Evolutionary conservation across 1,139 yeast genomes (phyloP).

Genomic region (Saccharomycopsis hybrid): DNA sequence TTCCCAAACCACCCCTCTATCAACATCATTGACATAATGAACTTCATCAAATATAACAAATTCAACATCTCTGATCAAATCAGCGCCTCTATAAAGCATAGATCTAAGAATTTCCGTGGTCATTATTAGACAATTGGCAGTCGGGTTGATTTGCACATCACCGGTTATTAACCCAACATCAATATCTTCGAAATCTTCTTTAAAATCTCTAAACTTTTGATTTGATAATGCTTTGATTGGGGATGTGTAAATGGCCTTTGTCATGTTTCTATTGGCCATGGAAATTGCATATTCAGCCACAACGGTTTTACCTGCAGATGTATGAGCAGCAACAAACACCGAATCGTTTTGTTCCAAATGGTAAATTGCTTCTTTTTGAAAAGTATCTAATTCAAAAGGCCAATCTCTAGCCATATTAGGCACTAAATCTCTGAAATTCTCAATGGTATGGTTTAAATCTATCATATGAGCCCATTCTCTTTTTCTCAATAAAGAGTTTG

Average conservation of each 20-base stretch:
- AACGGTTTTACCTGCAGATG: conserved; percentile 90
- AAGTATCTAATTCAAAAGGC: conserved; percentile 91
- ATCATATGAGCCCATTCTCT: conserved; percentile 94
- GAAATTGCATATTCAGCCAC: conserved; percentile 95
- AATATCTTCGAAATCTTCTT: conserved; percentile 66
- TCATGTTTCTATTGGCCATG: conserved; percentile 84
- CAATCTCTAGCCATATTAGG: conserved; percentile 91
- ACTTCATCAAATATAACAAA: conserved; percentile 97
- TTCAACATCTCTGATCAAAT: conserved; percentile 91
- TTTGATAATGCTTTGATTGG: conserved; percentile 90
- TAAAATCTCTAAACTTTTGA: conserved; percentile 90
- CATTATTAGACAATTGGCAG: conserved; percentile 94
- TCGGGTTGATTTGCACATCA: conserved; percentile 96
- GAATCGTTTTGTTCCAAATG: conserved; percentile 97
- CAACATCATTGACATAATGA: conserved; percentile 93
- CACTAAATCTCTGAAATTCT: conserved; percentile 78
- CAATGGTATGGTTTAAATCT: conserved; percentile 74
- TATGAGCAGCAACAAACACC: conserved; percentile 96
- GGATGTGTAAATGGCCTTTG: conserved; percentile 86
- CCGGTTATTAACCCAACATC: conserved; percentile 97
- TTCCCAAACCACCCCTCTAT: conserved; percentile 99
- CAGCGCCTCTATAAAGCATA: conserved; percentile 96
- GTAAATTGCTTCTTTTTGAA: conserved; percentile 94
- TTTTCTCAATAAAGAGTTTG: conserved; percentile 33
- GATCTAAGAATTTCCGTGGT: conserved; percentile 94